These are phyloP conservation scores for Juglanconis juglandina DNA, from an alignment of 2,329 filamentous ascomycete genomes.

Conservation along the genomic window DNA sequence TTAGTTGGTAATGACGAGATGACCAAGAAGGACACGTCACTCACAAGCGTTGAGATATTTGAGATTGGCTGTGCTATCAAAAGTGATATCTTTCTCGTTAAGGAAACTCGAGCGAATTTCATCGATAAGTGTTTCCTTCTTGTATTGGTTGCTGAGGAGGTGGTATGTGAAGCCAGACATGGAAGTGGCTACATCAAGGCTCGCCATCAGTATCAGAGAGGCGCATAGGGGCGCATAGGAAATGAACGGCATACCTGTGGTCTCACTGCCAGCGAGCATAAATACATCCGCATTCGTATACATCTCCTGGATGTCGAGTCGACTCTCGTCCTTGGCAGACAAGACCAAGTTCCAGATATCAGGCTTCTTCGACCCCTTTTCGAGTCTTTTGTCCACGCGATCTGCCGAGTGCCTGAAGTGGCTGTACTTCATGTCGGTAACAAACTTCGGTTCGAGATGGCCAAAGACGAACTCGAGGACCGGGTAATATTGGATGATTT, in stretches of 20 bases:
- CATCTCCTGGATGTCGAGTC: slow-evolving; percentile 21
- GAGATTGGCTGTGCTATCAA: slow-evolving; percentile 22
- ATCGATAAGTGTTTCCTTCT: slow-evolving; percentile 19
- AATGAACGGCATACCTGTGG: slow-evolving; percentile 37
- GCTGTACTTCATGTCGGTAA: background rate
- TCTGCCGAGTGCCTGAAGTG: slow-evolving; percentile 19
- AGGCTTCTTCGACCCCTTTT: slow-evolving; percentile 23
- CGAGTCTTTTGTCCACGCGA: slow-evolving; percentile 27
- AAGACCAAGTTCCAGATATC: slow-evolving; percentile 26
- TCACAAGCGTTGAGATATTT: slow-evolving; percentile 26
- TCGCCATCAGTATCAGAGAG: background rate
- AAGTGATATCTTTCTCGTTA: slow-evolving; percentile 25
- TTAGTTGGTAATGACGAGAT: no score
- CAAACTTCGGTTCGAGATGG: background rate
- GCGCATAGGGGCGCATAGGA: background rate
- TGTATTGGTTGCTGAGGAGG: background rate
- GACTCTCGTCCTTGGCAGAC: slow-evolving; percentile 18
- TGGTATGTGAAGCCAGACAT: slow-evolving; percentile 1
- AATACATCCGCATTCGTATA: slow-evolving; percentile 19
- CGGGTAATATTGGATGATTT: background rate
- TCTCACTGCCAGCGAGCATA: slow-evolving; percentile 20
- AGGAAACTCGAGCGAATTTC: slow-evolving; percentile 28
- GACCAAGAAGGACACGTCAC: background rate
- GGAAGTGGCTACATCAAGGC: background rate
- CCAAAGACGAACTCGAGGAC: background rate